Conservation (phyloP, 805 yeast genomes). For the Dipodascus albidus region DNA sequence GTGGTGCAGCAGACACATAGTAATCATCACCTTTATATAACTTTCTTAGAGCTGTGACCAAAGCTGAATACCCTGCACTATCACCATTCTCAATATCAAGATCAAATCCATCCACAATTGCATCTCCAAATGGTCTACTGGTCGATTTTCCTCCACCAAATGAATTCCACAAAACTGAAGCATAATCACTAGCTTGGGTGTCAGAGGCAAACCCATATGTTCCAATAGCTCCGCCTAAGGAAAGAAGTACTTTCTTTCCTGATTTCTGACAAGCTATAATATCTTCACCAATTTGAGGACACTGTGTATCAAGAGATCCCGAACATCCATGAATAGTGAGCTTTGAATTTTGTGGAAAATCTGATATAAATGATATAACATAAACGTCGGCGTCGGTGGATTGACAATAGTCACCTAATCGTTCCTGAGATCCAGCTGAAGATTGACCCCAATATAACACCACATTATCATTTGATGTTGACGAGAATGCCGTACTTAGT, state of each 20-base stretch:
- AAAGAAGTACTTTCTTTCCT: constrained; percentile 71
- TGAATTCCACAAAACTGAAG: constrained; percentile 38
- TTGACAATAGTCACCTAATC: constrained; percentile 49
- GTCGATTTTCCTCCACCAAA: constrained; percentile 38
- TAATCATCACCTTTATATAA: constrained; percentile 42
- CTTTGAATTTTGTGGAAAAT: constrained; percentile 36
- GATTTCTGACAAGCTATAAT: constrained; percentile 61
- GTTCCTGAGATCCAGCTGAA: constrained; percentile 43
- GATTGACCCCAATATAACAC: constrained; percentile 84
- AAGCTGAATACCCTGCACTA: constrained; percentile 54
- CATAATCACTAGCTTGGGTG: constrained; percentile 46
- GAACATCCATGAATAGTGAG: constrained; percentile 24
- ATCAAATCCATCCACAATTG: constrained; percentile 77
- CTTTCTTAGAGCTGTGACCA: constrained; percentile 38
- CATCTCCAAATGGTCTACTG: constrained; percentile 50
- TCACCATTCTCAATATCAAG: constrained; percentile 54
- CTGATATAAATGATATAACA: constrained; percentile 55
- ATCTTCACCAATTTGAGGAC: constrained; percentile 44
- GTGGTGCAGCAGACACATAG: constrained; percentile 85
- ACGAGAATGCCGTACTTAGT: constrained; percentile 12
- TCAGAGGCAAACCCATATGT: constrained; percentile 42
- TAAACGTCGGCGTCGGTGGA: constrained; percentile 50
- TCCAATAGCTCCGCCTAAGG: constrained; percentile 67
- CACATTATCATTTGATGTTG: constrained; percentile 38
- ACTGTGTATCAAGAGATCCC: constrained; percentile 33